phyloP scores from a whole-genome alignment of 106 monocot species.

The Dioscorea dumetorum region DNA sequence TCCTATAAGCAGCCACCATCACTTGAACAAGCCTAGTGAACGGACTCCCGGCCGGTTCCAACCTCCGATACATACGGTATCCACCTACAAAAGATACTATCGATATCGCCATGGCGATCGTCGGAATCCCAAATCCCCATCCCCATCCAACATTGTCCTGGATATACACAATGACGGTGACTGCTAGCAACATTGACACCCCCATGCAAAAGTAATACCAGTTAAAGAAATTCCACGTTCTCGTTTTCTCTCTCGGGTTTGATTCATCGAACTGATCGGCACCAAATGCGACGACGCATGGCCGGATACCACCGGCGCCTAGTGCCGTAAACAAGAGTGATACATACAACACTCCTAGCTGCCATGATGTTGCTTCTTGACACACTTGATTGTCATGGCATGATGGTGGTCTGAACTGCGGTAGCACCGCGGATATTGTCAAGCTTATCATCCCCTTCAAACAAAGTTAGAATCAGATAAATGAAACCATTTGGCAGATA shows the following conservation, averaged over 20 bases:
- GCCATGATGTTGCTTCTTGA: slow-evolving; percentile 43
- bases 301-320: slow-evolving; percentile 53
- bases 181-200: slow-evolving; percentile 42
- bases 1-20: slow-evolving; percentile 54
- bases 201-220: slow-evolving; percentile 77
- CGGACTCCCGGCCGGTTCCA: slow-evolving; percentile 50
- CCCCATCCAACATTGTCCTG: slow-evolving; percentile 79
- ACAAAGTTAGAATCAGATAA: background rate
- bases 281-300: slow-evolving; percentile 64
- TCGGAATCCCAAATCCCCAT: slow-evolving; percentile 52
- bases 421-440: slow-evolving; percentile 57
- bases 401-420: slow-evolving; percentile 42
- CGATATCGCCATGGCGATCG: slow-evolving; percentile 47
- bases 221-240: slow-evolving; percentile 66
- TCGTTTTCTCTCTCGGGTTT: slow-evolving; percentile 26
- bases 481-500: too few relatives aligned
- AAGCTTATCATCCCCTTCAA: slow-evolving; percentile 60
- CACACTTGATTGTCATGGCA: slow-evolving; percentile 33
- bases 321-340: slow-evolving; percentile 43
- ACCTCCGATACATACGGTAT: slow-evolving; percentile 35
- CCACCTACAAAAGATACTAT: slow-evolving; percentile 38
- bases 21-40: slow-evolving; percentile 56
- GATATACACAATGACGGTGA: slow-evolving; percentile 58
- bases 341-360: slow-evolving; percentile 35
- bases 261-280: slow-evolving; percentile 66